Evolutionary conservation across 345 rosid species (phyloP).

Genomic region (Dipteronia dyeriana): DNA sequence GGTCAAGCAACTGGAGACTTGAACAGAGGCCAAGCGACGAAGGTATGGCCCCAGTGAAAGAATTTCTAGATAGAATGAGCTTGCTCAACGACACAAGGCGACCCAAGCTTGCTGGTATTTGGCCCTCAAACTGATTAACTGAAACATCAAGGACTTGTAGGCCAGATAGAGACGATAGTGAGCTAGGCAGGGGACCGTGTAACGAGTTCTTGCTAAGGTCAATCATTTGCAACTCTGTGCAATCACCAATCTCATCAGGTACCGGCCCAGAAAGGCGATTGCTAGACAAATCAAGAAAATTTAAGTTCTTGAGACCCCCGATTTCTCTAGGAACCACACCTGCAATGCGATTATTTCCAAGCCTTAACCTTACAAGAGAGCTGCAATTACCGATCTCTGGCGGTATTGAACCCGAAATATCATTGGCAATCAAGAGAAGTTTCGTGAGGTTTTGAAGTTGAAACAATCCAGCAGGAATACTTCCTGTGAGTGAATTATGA

Average conservation of each 20-base stretch:
- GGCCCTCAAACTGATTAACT: slow-evolving; percentile 52
- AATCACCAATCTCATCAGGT: slow-evolving; percentile 75
- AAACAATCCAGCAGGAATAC: slow-evolving; percentile 72
- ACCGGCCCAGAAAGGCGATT: slow-evolving; percentile 67
- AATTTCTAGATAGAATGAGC: slow-evolving; percentile 63
- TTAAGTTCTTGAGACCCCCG: slow-evolving; percentile 60
- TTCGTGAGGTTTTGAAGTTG: slow-evolving; percentile 76
- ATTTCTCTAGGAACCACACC: slow-evolving; percentile 72
- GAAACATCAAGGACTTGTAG: slow-evolving; percentile 86
- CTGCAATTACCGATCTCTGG: slow-evolving; percentile 69
- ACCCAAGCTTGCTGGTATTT: slow-evolving; percentile 74
- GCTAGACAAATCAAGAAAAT: slow-evolving; percentile 75
- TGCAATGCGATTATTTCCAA: slow-evolving; percentile 68
- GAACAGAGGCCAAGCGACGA: slow-evolving; percentile 66
- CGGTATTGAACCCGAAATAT: slow-evolving; percentile 72
- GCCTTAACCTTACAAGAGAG: slow-evolving; percentile 73
- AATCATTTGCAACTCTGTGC: slow-evolving; percentile 73
- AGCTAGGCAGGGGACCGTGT: slow-evolving; percentile 60
- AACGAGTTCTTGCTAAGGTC: slow-evolving; percentile 78
- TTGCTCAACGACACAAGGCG: slow-evolving; percentile 65
- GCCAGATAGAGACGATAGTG: slow-evolving; percentile 61
- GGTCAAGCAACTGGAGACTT: slow-evolving; percentile 90
- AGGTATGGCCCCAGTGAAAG: slow-evolving; percentile 74
- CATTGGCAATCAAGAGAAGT: slow-evolving; percentile 71
- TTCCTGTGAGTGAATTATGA: slow-evolving; percentile 74